Evolutionary conservation across 306 rosid genomes (phyloP).

Genomic region (Datisca glomerata): DNA sequence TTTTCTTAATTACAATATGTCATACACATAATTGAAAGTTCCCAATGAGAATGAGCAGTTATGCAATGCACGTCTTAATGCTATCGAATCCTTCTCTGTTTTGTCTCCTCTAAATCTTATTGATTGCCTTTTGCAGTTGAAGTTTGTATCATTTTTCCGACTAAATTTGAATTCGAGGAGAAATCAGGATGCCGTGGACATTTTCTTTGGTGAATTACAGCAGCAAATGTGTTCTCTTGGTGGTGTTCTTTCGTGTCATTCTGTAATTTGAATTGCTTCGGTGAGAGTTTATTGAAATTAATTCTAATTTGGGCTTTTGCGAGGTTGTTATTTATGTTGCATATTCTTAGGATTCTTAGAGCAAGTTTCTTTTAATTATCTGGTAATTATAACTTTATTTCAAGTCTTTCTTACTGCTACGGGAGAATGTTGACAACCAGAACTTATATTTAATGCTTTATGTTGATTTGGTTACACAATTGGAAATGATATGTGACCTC

Average conservation of each 20-base stretch:
- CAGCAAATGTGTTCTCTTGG: constrained; percentile 75
- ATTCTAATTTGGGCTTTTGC: neutral
- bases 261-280: constrained; percentile 52
- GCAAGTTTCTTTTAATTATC: neutral
- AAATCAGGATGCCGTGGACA: constrained; percentile 88
- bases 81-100: neutral
- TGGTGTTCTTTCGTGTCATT: constrained; percentile 85
- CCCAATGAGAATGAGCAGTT: neutral
- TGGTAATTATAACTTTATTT: neutral
- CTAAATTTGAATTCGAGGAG: constrained; percentile 24
- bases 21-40: neutral
- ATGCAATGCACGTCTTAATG: neutral
- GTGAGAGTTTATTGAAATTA: constrained; percentile 25
- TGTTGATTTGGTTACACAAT: no score
- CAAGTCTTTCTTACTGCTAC: no score
- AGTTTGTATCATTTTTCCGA: constrained; percentile 14
- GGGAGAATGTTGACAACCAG: no score
- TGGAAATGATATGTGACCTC: no score
- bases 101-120: constrained; percentile 3
- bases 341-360: no score
- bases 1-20: neutral
- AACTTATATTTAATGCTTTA: neutral
- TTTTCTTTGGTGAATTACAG: constrained; percentile 46
- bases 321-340: neutral
- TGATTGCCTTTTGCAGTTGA: constrained; percentile 19